Base-by-base conservation (phyloP, 176 grass and related monocot species). In the Triticum dicoccoides region DNA sequence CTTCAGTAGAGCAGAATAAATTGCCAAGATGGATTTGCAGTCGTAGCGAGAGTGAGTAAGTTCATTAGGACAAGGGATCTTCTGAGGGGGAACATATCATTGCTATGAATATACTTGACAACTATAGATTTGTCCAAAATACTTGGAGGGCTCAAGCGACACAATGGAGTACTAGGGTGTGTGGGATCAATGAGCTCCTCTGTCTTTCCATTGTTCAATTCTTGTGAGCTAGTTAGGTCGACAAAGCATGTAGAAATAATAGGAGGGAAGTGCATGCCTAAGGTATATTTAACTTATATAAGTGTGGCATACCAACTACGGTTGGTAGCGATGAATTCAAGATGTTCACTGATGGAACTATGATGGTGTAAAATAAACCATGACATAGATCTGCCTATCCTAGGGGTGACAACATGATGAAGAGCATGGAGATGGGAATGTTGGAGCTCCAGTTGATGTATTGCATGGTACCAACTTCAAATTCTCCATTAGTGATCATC, bases 361-460 rank as follows among this genome's bases (percentile, higher is more conserved):
- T 2, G 51, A 89, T 84, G 52, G 69, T 77, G 18, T 81, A 51
- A 35, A 92, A 77, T 9, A 81, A 30, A 10, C 13, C 37, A 15
- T 87, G 63, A 4, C 35, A 75, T 24, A 92, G 77, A 11, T 84
- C 76, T 23, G 84, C 84, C 87, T 84, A 89, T 3, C 77, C 88
- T 61, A 68, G 41, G n/a, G 18, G 1, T 42, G 10, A 13, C 21
- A 20, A 62, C 2, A 25, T 39, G 63, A 3, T 12, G 30, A 13
- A 9, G 5, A 39, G 1, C n/a, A n/a, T 27, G 21, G 78, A 65
- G 27, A 69, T 69, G 14, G 27, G 64, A 2, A 6, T 66, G 64
- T 66, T 33, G 12, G 64, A 66, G 6, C 29, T 17, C 29, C 29
- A 30, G 5, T 11, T 8, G 1, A 32, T 66, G 5, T 14, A 32